Conservation (phyloP, 495 filamentous ascomycete genomes). For the Niebla homalea region DNA sequence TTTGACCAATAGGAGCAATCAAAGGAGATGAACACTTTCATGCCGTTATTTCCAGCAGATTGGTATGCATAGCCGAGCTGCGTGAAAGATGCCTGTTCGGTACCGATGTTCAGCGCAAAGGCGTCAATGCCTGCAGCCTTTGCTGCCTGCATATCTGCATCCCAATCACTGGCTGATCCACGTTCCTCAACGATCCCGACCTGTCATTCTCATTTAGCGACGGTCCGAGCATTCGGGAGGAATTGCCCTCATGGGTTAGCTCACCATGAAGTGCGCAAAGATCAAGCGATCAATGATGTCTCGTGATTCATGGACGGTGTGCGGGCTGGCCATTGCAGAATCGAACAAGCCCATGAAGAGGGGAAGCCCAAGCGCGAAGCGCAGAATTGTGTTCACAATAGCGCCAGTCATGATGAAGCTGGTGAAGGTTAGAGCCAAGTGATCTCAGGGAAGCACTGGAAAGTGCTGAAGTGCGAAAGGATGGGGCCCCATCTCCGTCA, state of each 20-base stretch:
- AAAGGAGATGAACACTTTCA: slow-evolving; percentile 58
- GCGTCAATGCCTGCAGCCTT: slow-evolving; percentile 54
- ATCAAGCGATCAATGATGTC: slow-evolving; percentile 30
- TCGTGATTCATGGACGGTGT: slow-evolving; percentile 2
- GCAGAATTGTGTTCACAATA: too few species aligned
- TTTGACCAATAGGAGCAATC: slow-evolving; percentile 46
- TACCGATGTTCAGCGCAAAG: slow-evolving; percentile 58
- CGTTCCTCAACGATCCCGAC: slow-evolving; percentile 7
- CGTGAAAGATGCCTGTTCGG: slow-evolving; percentile 34
- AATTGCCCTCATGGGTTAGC: slow-evolving; percentile 1
- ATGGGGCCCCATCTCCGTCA: too few species aligned
- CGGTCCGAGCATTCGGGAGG: too few species aligned
- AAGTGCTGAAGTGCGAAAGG: too few species aligned
- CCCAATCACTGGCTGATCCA: slow-evolving; percentile 32
- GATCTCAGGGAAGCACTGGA: too few species aligned
- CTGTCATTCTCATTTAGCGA: neutral
- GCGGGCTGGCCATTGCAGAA: neutral
- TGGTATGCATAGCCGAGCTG: slow-evolving; percentile 44
- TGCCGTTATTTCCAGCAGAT: slow-evolving; percentile 42
- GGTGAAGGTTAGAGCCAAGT: too few species aligned
- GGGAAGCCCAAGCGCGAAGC: too few species aligned
- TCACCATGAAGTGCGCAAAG: slow-evolving; percentile 49
- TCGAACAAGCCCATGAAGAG: too few species aligned
- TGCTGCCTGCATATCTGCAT: slow-evolving; percentile 45
- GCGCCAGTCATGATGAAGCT: too few species aligned